Evolutionary conservation across 106 monocot species (phyloP).

Genomic region (Dendrobium catenatum): DNA sequence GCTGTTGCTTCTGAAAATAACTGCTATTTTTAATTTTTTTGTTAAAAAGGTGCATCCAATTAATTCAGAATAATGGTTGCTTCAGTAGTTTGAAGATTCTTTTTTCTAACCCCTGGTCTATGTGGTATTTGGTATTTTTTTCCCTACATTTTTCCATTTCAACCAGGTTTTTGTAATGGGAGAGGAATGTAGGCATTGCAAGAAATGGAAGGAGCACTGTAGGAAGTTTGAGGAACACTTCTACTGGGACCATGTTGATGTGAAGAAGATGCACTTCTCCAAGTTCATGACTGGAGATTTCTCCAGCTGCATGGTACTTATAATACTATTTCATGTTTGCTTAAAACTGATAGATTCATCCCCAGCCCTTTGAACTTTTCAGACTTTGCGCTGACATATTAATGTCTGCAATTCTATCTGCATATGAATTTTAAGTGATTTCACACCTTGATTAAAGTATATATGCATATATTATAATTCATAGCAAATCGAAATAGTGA

Average conservation of each 20-base stretch:
- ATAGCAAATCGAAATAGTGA: too few species aligned
- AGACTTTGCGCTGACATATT: not conserved
- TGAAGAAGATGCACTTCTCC: slow-evolving; percentile 2
- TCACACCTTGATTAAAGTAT: not conserved
- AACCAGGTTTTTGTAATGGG: not conserved
- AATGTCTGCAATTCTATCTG: not conserved
- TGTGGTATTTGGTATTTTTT: not conserved
- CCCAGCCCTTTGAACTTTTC: not conserved
- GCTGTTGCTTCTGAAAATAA: not conserved
- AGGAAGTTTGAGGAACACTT: slow-evolving; percentile 6
- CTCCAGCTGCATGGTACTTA: not conserved
- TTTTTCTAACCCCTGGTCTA: not conserved
- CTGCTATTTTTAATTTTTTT: not conserved
- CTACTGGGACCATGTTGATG: slow-evolving; percentile 4
- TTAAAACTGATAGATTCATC: not conserved
- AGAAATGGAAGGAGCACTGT: not conserved
- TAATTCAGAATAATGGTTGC: not conserved
- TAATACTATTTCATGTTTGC: not conserved
- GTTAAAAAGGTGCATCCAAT: not conserved
- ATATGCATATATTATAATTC: not conserved
- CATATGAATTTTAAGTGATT: not conserved
- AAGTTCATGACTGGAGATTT: slow-evolving; percentile 5
- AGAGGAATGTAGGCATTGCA: slow-evolving; percentile 5
- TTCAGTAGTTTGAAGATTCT: not conserved
- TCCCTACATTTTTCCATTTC: not conserved